Evolutionary conservation across 768 basidiomycete species (phyloP), one percentile per base, ranked within the genome.

Genomic region (Sarcodon sp.): DNA sequence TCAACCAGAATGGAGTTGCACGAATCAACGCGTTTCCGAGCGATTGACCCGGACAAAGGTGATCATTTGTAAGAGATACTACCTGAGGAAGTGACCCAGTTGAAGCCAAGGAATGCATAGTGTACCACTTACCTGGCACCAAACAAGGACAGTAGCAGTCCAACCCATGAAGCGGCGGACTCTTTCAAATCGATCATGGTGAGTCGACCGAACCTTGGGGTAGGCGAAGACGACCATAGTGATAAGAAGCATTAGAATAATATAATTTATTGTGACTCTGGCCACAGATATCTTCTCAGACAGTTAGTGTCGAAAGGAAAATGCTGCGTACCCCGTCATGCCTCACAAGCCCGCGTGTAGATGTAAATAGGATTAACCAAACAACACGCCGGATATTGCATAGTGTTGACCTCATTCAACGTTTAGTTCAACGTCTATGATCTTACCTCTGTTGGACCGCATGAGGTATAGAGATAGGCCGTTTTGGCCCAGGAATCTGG

Each of bases 101-200:
- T 39, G 4, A 37, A 38, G 6, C 16, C 35, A 8, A 32, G 12
- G 33, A 35, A 16, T 43, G 3, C 31, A 18, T n/a, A 21, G 32
- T 11, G 21, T 44, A n/a, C 27, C 31, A 57, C 64, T n/a, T 35
- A 72, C 72, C 62, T 74, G 76, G n/a, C 56, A 61, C 76, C 76
- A 78, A 5, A 79, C 73, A 37, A 77, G 59, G 10, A 66, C 69
- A 3, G 70, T 70, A 8, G 70, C 69, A 7, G 67, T 64, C 78
- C 77, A 79, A 31, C 77, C 78, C 21, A 73, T 58, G 60, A 76
- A 77, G 21, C 78, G 74, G 59, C 79, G 78, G 11, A 68, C 66
- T 39, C 64, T 66, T 58, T 80, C 78, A 55, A 79, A 80, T 7
- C 59, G 63, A 52, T 80, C 67, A 59, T 79, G 77, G 41, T 63